These are phyloP conservation scores for Cnidoscolus chayamansa DNA, from an alignment of 441 rosid species.

Conservation along the genomic window DNA sequence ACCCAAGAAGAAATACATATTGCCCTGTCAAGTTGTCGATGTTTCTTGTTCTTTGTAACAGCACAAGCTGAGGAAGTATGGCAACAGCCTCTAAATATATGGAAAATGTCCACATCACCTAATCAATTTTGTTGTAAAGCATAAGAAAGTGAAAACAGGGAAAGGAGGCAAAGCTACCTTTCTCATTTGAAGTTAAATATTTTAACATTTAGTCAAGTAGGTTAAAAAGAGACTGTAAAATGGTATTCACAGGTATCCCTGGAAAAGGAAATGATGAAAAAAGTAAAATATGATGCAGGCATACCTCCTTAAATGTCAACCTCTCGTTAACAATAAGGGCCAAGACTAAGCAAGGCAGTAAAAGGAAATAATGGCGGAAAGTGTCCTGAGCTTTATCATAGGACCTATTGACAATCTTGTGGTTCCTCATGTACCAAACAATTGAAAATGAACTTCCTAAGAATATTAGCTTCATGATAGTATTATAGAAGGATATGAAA, in stretches of 20 bases:
- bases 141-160: not conserved
- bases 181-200: not conserved
- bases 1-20: not conserved
- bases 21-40: too few species aligned
- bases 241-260: not conserved
- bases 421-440: slow-evolving; percentile 85
- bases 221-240: not conserved
- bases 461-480: slow-evolving; percentile 83
- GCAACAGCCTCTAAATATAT: too few species aligned
- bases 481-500: slow-evolving; percentile 71
- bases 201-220: not conserved
- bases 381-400: slow-evolving; percentile 42
- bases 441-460: slow-evolving; percentile 78
- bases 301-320: slow-evolving; percentile 29
- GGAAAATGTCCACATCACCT: slow-evolving; percentile 33
- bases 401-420: slow-evolving; percentile 52
- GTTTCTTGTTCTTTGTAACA: too few species aligned
- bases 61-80: too few species aligned
- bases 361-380: slow-evolving; percentile 65
- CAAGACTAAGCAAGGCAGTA: slow-evolving; percentile 52
- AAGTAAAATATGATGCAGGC: not conserved
- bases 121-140: slow-evolving; percentile 17
- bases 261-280: not conserved
- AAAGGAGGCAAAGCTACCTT: not conserved
- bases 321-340: slow-evolving; percentile 65